Base-by-base conservation (phyloP, 2,329 filamentous ascomycete species). In the Chrysoporthe puriensis region DNA sequence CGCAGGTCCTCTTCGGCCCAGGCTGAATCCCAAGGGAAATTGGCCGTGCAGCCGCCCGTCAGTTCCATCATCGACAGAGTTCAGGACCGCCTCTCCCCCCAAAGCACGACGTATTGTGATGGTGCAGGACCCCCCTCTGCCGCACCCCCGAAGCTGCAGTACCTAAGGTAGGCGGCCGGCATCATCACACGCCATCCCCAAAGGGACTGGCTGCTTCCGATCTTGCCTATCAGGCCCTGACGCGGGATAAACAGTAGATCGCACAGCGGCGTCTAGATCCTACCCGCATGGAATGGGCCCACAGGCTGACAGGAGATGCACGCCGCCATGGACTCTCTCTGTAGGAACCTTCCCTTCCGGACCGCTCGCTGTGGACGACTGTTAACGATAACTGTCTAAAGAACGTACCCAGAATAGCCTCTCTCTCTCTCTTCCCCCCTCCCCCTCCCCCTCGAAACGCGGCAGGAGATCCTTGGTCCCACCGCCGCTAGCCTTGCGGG, bases 121-220 rank as follows among this genome's bases (percentile, higher is more conserved):
- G 26, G 26, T 26, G 26, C 26, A 26, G 26, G 26, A 26, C 26
- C 26, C 26, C 26, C 26, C 26, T 26, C 3, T 50, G 9, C 13
- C 9, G 36, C 50, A 13, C 11, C 26, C 21, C 32, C 18, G 5
- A 32, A 52, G 48, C 26, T 57, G 26, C 54, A 40, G 34, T 40
- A 36, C 52, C 7, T 11, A 26, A 26, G 26, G 26, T 26, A 40
- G 40, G 54, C 54, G 32, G 54, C 34, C 34, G 18, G 54, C 54
- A 32, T 57, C 54, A 32, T 57, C 54, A 57, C 54, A 57, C 54
- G 34, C 54, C 54, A 57, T 57, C 16, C 54, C 34, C 32, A 57
- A 21, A n/a, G 54, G 54, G 32, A 36, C 32, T 57, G 54, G 34
- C 54, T 54, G 26, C 54, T 57, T 40, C 54, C 34, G 54, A 40